Base-by-base conservation (phyloP, 306 rosid genomes). In the Bauhinia variegata region DNA sequence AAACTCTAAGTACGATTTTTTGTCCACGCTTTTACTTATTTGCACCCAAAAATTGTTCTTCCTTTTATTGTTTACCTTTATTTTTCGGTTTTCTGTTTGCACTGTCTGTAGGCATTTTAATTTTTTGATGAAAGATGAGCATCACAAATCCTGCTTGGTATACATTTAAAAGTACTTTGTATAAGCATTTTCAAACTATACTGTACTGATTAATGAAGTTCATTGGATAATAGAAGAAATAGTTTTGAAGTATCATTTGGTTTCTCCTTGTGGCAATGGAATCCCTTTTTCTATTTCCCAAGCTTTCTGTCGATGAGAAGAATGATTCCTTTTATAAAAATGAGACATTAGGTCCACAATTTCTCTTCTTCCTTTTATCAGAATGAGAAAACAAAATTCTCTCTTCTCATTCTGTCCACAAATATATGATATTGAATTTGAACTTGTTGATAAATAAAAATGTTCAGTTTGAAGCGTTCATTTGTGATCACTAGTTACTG, bases 1-100 rank as follows among this genome's bases (percentile, higher is more conserved):
- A 85, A 90, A 93, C 78, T 78, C 90, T 46, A 83, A 88, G 99
- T 93, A 93, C 54, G 81, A 46, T 15, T 72, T n/a, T 54, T 56
- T 11, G 68, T 73, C 59, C 34, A 65, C 36, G 61, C 43, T 43
- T 30, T 72, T 51, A 53, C 28, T 12, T 39, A 54, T 36, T 49
- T 38, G 16, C 65, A 39, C 32, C 47, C 28, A 57, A 36, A 23
- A 23, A 23, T 23, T 23, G n/a, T n/a, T n/a, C n/a, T n/a, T n/a
- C n/a, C n/a, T n/a, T n/a, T 31, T n/a, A n/a, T n/a, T n/a, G n/a
- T n/a, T n/a, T n/a, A n/a, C n/a, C n/a, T n/a, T n/a, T n/a, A n/a
- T n/a, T n/a, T n/a, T 4, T n/a, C 7, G 4, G 7, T 16, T 60
- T 2, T 2, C 42, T 13, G 16, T 2, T 13, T 31, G 38, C 6